These are phyloP conservation scores for Gossypium trilobum DNA, from an alignment of 441 rosid species.

Conservation along the genomic window DNA sequence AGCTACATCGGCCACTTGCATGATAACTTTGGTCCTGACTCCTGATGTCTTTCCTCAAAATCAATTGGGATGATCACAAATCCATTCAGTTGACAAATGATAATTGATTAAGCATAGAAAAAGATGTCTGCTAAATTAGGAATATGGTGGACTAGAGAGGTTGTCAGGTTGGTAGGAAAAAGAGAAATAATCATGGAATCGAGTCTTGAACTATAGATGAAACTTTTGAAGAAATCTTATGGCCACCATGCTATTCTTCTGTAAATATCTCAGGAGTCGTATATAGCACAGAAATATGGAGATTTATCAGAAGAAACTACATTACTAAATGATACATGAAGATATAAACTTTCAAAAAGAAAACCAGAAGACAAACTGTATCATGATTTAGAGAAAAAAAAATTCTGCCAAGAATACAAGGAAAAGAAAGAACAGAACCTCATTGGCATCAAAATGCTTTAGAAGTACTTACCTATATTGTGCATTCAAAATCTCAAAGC, in stretches of 20 bases:
- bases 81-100: background rate
- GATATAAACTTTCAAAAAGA: background rate
- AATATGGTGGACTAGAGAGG: background rate
- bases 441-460: background rate
- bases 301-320: slow-evolving; percentile 2
- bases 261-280: background rate
- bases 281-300: background rate
- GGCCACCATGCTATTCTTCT: background rate
- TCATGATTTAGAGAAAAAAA: background rate
- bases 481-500: slow-evolving; percentile 77
- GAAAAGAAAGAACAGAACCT: background rate
- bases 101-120: background rate
- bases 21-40: background rate
- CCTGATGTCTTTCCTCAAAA: background rate
- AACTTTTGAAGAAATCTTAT: background rate
- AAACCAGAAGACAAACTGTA: background rate
- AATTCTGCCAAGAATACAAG: background rate
- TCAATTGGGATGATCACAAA: background rate
- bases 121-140: background rate
- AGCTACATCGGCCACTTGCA: background rate
- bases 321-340: background rate
- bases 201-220: background rate
- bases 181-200: background rate
- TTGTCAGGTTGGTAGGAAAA: background rate
- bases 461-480: slow-evolving; percentile 52